Evolutionary conservation across 2,329 filamentous ascomycete genomes (phyloP), one percentile per base, ranked within the genome.

Genomic region (Rutstroemia sp.): DNA sequence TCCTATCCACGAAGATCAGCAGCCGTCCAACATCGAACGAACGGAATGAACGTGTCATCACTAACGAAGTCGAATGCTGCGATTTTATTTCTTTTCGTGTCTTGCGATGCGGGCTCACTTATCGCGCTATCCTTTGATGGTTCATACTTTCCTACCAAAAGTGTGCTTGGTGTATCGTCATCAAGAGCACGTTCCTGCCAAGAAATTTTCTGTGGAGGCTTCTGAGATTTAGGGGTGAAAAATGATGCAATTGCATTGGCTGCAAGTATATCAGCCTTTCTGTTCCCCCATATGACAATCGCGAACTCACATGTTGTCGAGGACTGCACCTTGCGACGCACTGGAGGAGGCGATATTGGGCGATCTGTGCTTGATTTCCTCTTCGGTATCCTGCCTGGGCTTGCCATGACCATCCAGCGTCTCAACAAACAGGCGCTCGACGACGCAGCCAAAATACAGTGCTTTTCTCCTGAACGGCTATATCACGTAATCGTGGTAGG

Each of bases 141-240:
- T 49, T 77, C 71, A 67, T 89, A 92, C 58, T 80, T 83, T n/a
- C 84, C 91, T 23, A 94, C 80, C 5, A 97, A 78, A 21, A 96
- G 76, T 4, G 86, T 83, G 3, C 76, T 73, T 0, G 75, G 75
- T 1, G 71, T 70, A 54, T 77, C 73, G 7, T 78, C 73, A 48
- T 74, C 66, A 0, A 75, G 73, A 2, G 87, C 68, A 76, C 86
- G 69, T 80, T 87, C 72, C 76, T 77, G 70, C 89, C 94, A 97
- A 9, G 72, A 75, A 51, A 88, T 83, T 57, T 81, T 82, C 50
- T 92, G 86, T 14, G 89, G 88, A 34, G 87, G 83, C 69, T 95
- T 96, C 70, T 96, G 83, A 0, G 91, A 96, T 0, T 80, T 69
- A 0, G 92, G 92, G 0, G 86, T 95, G 72, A 97, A 97, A 75